These are phyloP conservation scores for Ophiostoma ips DNA, from an alignment of 2,329 filamentous ascomycete genomes.

Conservation along the genomic window DNA sequence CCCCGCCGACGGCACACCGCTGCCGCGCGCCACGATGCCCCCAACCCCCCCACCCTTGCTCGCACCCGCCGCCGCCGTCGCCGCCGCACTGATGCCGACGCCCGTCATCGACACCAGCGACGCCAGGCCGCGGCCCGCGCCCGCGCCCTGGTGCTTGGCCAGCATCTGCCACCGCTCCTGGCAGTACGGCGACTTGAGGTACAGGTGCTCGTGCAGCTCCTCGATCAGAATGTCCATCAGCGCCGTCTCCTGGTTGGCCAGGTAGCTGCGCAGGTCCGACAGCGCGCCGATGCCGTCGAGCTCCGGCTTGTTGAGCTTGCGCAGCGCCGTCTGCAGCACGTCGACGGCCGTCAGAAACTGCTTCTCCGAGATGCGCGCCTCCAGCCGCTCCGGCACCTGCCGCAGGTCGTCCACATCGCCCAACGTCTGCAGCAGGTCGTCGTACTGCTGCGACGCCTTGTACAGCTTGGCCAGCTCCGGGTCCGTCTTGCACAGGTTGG, in stretches of 20 bases:
- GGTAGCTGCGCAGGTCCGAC: slow-evolving; percentile 71
- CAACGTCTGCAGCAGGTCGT: slow-evolving; percentile 73
- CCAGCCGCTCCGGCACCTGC: slow-evolving; percentile 77
- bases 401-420: slow-evolving; percentile 79
- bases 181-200: slow-evolving; percentile 94
- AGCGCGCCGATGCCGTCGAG: slow-evolving; percentile 85
- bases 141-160: slow-evolving; percentile 45
- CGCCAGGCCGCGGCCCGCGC: not conserved
- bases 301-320: slow-evolving; percentile 72
- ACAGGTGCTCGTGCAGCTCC: slow-evolving; percentile 91
- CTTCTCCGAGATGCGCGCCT: slow-evolving; percentile 92
- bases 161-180: slow-evolving; percentile 89
- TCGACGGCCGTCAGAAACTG: slow-evolving; percentile 87
- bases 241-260: slow-evolving; percentile 82
- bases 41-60: not conserved
- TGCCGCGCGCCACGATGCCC: not conserved
- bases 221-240: slow-evolving; percentile 94
- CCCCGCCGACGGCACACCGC: not conserved
- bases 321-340: slow-evolving; percentile 73
- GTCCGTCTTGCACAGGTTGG: slow-evolving; percentile 69
- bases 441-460: slow-evolving; percentile 75
- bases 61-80: not conserved
- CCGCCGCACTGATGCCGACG: too few species aligned
- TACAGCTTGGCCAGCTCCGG: slow-evolving; percentile 86
- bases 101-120: not conserved